Percentiles rank a stretch among this genome's conserved stretches.
phyloP scores from a whole-genome alignment of 2,329 filamentous ascomycete genomes.

The Claviceps monticola region DNA sequence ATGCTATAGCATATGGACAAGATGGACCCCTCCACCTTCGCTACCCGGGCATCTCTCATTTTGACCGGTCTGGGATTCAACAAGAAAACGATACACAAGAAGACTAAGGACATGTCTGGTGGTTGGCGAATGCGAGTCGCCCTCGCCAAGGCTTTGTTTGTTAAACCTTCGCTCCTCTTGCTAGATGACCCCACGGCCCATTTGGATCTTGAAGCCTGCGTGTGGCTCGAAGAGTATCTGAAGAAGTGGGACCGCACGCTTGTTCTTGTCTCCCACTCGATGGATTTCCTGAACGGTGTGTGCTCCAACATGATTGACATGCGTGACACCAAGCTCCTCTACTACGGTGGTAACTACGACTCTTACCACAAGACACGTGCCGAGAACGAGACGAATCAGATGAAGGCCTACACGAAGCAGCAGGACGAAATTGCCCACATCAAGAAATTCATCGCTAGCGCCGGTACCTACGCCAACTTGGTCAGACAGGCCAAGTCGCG shows the following conservation, averaged over 20 bases:
- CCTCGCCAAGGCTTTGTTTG: slow-evolving; percentile 92
- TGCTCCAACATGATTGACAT: slow-evolving; percentile 99
- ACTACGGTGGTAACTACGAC: slow-evolving; percentile 99
- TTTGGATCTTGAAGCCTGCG: slow-evolving; percentile 97
- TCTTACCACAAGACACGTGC: slow-evolving; percentile 87
- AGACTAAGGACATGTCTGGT: slow-evolving; percentile 99
- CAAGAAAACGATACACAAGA: slow-evolving; percentile 95
- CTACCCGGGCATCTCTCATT: slow-evolving; percentile 90
- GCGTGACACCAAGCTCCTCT: slow-evolving; percentile 74
- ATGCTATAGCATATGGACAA: slow-evolving; percentile 76
- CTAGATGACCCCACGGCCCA: slow-evolving; percentile 98
- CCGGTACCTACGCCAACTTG: slow-evolving; percentile 98
- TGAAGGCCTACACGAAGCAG: slow-evolving; percentile 98
- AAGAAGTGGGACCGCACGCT: slow-evolving; percentile 99
- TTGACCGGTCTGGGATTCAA: slow-evolving; percentile 98
- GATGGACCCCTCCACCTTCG: slow-evolving; percentile 97
- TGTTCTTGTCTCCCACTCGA: slow-evolving; percentile 90
- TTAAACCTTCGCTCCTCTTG: slow-evolving; percentile 88
- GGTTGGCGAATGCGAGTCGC: slow-evolving; percentile 99
- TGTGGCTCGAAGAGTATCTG: slow-evolving; percentile 98
- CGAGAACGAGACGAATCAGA: slow-evolving; percentile 95
- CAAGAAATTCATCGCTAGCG: slow-evolving; percentile 99
- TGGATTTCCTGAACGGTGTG: slow-evolving; percentile 99
- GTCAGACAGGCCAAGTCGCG: slow-evolving; percentile 97
- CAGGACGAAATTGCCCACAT: slow-evolving; percentile 98